Evolutionary conservation across 2,329 filamentous ascomycete genomes (phyloP), one percentile per base, ranked within the genome.

Genomic region (Cladobotryum protrusum): DNA sequence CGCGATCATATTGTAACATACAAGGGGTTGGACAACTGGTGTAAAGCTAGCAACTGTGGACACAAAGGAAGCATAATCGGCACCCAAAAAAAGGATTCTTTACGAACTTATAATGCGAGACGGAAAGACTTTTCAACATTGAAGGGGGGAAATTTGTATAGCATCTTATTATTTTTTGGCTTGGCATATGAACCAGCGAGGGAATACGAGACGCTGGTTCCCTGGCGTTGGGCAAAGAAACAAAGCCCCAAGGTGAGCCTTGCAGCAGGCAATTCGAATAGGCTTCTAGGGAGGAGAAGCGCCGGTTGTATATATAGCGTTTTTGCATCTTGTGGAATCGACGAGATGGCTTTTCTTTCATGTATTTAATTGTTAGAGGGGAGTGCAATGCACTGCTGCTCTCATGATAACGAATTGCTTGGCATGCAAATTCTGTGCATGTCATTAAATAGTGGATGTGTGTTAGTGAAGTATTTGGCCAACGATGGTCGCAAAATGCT

Each of bases 161-260:
- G 34, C 44, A 43, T 32, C 48, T 36, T 43, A 29, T 29, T n/a
- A n/a, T n/a, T n/a, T 48, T 42, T 41, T 35, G 47, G 49, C 42
- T 52, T 52, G 48, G 50, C 53, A 55, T 56, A 50, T 29, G 52
- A 47, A 47, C 50, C 48, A 41, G 47, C 36, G 20, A 36, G 17
- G 32, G 24, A 47, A 19, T 15, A 48, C 17, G 17, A 45, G 42
- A 29, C 24, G 37, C 47, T 49, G 46, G 50, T 52, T 43, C 42
- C 34, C 47, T 43, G 50, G 50, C 46, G 50, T 52, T 52, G 45
- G 50, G 24, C 11, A 9, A 29, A 29, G 24, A 29, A 29, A 29
- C 24, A 29, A 8, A 29, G 34, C 34, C 19, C 24, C 32, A 44
- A 20, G 41, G 43, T 48, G 45, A 29, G 36, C 43, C 39, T 49